Evolutionary conservation across 257 asterid species (phyloP).

Genomic region (Solanum lignicaule): DNA sequence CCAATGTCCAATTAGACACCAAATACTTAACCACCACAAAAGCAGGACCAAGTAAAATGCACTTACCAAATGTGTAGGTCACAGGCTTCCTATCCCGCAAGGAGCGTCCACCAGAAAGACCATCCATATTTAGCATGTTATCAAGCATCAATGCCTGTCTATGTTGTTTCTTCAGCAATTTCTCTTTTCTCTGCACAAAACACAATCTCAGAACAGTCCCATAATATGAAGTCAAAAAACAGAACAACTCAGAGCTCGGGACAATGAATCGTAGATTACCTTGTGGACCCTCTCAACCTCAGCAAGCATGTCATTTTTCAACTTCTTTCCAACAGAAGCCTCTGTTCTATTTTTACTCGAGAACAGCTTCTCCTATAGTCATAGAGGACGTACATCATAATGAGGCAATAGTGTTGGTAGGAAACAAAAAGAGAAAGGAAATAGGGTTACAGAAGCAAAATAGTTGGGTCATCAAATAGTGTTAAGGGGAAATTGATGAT

Average conservation of each 20-base stretch:
- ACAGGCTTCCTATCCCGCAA: slow-evolving; percentile 93
- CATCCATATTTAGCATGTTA: slow-evolving; percentile 62
- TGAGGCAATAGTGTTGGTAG: not conserved
- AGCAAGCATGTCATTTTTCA: slow-evolving; percentile 76
- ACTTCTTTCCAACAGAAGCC: slow-evolving; percentile 77
- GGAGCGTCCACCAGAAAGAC: slow-evolving; percentile 68
- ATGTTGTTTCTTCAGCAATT: slow-evolving; percentile 75
- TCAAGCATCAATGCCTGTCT: slow-evolving; percentile 93
- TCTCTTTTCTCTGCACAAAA: slow-evolving; percentile 74
- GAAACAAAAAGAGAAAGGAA: not conserved
- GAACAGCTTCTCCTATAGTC: slow-evolving; percentile 74
- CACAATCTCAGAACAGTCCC: slow-evolving; percentile 8
- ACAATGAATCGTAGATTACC: slow-evolving; percentile 33
- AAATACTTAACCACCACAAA: not conserved
- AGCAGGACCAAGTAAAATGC: not conserved
- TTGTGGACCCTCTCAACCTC: slow-evolving; percentile 91
- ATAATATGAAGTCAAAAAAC: not conserved
- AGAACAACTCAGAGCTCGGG: not conserved
- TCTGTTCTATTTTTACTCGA: slow-evolving; percentile 88
- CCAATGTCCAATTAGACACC: slow-evolving; percentile 12
- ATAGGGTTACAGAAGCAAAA: not conserved
- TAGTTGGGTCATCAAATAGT: not conserved
- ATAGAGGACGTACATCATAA: slow-evolving; percentile 1
- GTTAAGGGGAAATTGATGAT: not conserved
- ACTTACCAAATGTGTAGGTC: slow-evolving; percentile 85